phyloP scores from a whole-genome alignment of 78 protist species.

The Dictyostelium capitatum region DNA sequence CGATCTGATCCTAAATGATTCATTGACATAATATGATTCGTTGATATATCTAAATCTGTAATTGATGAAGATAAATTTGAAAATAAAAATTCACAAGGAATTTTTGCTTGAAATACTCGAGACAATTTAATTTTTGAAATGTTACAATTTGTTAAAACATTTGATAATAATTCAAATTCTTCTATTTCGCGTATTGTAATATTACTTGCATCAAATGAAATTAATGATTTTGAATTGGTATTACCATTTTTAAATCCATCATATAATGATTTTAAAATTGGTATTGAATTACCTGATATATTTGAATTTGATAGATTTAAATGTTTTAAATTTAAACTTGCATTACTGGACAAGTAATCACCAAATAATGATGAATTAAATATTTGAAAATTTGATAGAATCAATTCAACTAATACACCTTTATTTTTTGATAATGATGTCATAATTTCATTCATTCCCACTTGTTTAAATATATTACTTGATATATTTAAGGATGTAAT shows the following conservation, averaged over 20 bases:
- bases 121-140: neutral
- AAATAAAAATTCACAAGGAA: neutral
- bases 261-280: neutral
- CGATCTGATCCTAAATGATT: too few relatives aligned
- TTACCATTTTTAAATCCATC: too few relatives aligned
- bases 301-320: neutral
- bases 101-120: neutral
- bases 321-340: neutral
- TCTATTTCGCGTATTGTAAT: too few relatives aligned
- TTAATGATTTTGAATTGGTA: neutral
- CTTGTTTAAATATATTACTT: neutral
- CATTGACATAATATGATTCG: neutral
- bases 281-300: neutral
- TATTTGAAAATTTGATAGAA: neutral
- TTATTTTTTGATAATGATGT: neutral
- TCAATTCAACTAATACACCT: neutral
- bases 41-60: neutral
- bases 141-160: neutral
- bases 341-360: neutral
- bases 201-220: neutral
- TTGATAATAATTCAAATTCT: neutral
- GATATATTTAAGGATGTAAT: constrained; percentile 2
- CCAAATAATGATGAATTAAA: neutral
- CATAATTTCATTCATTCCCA: neutral
- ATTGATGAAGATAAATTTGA: neutral